A percentile compares a stretch with the other conserved stretches of the same genome.
Conservation (phyloP, 1,139 yeast genomes). For the Wickerhamomyces sp. region DNA sequence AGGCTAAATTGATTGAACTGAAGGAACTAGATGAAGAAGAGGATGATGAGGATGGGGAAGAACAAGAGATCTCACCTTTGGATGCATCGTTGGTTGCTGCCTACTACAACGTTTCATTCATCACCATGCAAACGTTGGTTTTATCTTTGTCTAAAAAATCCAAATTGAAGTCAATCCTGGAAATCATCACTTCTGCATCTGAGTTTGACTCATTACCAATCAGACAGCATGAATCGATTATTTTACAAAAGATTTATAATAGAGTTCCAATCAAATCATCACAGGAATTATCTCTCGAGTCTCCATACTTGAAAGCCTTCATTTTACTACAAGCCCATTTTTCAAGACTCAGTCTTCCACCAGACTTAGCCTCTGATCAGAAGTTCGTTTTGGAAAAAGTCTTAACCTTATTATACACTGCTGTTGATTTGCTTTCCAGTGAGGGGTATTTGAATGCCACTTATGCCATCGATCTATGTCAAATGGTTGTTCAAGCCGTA, state of each 20-base stretch:
- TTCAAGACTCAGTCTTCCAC: constrained; percentile 54
- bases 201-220: constrained; percentile 67
- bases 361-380: constrained; percentile 59
- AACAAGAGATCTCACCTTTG: constrained; percentile 48
- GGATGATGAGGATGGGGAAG: constrained; percentile 36
- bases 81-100: constrained; percentile 75
- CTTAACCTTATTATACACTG: constrained; percentile 53
- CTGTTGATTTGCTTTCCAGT: constrained; percentile 72
- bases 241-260: constrained; percentile 47
- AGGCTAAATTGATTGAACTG: constrained; percentile 59
- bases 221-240: constrained; percentile 50
- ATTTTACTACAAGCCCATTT: constrained; percentile 78
- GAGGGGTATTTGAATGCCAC: constrained; percentile 79
- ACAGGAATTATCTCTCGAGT: constrained; percentile 35
- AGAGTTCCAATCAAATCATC: constrained; percentile 57
- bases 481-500: constrained; percentile 81
- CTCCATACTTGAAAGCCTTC: constrained; percentile 67
- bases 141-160: constrained; percentile 48
- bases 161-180: constrained; percentile 59
- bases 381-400: constrained; percentile 43
- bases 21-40: constrained; percentile 30
- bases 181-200: constrained; percentile 57
- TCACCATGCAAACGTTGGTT: constrained; percentile 59
- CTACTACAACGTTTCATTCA: constrained; percentile 59
- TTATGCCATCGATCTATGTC: constrained; percentile 81